Percentiles rank a stretch among this genome's conserved stretches.
Evolutionary conservation across 2,329 filamentous ascomycete species (phyloP).

Genomic region (Fusarium udum): DNA sequence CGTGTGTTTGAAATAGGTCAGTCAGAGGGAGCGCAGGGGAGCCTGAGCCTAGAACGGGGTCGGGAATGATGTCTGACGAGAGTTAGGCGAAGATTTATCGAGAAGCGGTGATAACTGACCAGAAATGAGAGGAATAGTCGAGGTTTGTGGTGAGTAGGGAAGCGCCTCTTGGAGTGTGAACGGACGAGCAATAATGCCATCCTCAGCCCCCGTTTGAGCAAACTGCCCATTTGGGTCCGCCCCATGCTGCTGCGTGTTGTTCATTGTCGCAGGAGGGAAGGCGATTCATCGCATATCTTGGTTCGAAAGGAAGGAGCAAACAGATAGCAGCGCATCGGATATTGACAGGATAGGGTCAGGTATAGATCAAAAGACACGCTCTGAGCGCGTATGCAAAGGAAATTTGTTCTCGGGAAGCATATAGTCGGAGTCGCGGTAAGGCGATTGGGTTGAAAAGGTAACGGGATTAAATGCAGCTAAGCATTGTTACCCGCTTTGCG

Average conservation of each 20-base stretch:
- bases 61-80: constrained; percentile 69
- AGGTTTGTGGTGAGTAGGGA: constrained; percentile 84
- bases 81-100: constrained; percentile 23
- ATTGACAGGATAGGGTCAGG: constrained; percentile 6
- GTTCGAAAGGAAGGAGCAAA: constrained; percentile 44
- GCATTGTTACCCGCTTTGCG: constrained; percentile 35
- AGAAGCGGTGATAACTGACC: constrained; percentile 58
- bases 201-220: constrained; percentile 36
- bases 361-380: constrained; percentile 16
- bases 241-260: constrained; percentile 46
- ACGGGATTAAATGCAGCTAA: constrained; percentile 32
- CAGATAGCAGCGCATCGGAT: constrained; percentile 42
- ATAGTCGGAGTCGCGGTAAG: background rate
- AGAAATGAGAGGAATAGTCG: constrained; percentile 80
- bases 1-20: constrained; percentile 60
- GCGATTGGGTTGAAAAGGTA: background rate
- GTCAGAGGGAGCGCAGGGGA: constrained; percentile 61
- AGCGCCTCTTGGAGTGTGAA: constrained; percentile 79
- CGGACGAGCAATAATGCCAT: constrained; percentile 52
- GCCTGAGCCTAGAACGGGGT: constrained; percentile 67
- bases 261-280: constrained; percentile 45
- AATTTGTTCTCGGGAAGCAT: background rate
- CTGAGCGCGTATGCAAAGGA: constrained; percentile 5
- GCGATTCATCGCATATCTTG: constrained; percentile 46
- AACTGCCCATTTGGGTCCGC: constrained; percentile 49